Evolutionary conservation across 2,329 filamentous ascomycete genomes (phyloP).

Genomic region (Penicillium thymicola): DNA sequence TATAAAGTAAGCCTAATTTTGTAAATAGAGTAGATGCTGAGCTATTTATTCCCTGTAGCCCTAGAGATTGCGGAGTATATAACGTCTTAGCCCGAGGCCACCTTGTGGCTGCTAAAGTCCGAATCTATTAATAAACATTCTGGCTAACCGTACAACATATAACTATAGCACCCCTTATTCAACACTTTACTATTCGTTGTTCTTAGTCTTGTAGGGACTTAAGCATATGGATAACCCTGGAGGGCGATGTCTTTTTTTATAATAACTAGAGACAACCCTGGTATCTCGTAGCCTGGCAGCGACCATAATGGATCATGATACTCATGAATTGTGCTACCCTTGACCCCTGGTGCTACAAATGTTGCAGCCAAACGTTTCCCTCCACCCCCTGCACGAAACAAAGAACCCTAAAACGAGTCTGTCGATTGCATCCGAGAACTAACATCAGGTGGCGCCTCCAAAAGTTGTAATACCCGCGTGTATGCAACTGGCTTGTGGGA

Average conservation of each 20-base stretch:
- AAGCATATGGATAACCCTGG: not conserved
- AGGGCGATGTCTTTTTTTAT: not conserved
- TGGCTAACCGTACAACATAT: too few species aligned
- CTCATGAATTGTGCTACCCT: too few species aligned
- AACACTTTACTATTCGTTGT: not conserved
- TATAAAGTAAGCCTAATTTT: not conserved
- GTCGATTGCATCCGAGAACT: not conserved
- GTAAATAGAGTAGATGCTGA: not conserved
- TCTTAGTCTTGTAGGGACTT: not conserved
- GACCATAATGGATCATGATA: too few species aligned
- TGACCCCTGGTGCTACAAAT: too few species aligned
- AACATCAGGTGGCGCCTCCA: not conserved
- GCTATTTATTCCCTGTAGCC: not conserved
- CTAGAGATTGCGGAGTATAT: not conserved
- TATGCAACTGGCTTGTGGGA: not conserved
- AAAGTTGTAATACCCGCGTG: not conserved
- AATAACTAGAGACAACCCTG: too few species aligned
- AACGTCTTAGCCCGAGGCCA: not conserved
- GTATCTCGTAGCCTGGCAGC: too few species aligned
- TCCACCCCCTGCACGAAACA: too few species aligned
- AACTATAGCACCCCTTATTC: not conserved
- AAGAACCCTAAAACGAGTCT: not conserved
- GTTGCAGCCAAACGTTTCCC: too few species aligned
- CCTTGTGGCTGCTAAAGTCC: too few species aligned
- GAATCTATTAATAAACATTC: not conserved